A percentile compares a stretch with the other conserved stretches of the same genome.
phyloP scores from a whole-genome alignment of 805 yeast species.

The Yarrowia sp. region DNA sequence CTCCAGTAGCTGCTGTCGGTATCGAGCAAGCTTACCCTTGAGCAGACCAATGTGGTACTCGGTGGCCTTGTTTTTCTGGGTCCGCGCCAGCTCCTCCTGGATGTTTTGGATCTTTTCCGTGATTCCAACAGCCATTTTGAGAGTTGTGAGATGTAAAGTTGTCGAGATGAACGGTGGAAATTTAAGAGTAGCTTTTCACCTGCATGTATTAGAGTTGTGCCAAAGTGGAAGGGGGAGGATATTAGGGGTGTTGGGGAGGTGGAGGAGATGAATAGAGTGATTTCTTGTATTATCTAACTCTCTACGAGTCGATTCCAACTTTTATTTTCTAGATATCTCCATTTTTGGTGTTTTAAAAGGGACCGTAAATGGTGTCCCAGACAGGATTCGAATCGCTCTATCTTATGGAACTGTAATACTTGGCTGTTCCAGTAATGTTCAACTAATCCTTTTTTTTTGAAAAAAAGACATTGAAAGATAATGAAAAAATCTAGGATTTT shows the following conservation, averaged over 20 bases:
- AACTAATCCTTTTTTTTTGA: too few relatives aligned
- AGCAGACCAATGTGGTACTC: constrained; percentile 93
- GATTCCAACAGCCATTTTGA: constrained; percentile 1
- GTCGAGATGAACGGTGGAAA: neutral
- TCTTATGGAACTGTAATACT: too few relatives aligned
- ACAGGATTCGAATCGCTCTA: neutral
- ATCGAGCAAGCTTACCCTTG: constrained; percentile 91
- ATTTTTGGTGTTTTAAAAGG: too few relatives aligned
- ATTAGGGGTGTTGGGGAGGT: neutral
- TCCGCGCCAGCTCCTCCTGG: constrained; percentile 88
- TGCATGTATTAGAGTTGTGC: neutral
- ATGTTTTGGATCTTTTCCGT: constrained; percentile 78
- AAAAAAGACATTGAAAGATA: too few relatives aligned
- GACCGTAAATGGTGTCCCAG: neutral
- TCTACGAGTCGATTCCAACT: neutral
- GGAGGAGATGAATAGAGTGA: neutral
- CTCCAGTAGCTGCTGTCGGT: constrained; percentile 84
- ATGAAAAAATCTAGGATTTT: too few relatives aligned
- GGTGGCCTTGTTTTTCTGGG: constrained; percentile 97
- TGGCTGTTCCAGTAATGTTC: too few relatives aligned
- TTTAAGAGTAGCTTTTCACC: constrained; percentile 12
- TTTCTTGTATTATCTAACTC: too few relatives aligned
- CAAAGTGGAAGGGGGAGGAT: neutral
- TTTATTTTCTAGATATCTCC: neutral
- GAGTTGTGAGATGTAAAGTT: neutral